Base-by-base conservation (phyloP, 768 basidiomycete genomes). In the Podaxis pistillaris region DNA sequence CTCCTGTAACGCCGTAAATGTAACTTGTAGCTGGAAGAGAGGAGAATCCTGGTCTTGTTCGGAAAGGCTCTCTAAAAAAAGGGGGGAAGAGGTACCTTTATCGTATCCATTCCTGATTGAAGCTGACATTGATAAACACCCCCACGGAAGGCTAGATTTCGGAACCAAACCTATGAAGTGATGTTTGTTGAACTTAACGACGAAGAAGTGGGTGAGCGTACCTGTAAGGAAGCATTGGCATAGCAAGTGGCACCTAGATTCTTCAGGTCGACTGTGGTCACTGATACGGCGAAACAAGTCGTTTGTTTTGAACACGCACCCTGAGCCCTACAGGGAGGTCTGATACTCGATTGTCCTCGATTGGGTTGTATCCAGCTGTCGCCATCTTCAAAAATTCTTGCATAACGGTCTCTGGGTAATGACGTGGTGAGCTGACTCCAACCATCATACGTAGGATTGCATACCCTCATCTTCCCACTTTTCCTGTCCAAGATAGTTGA, bases 171-270 rank as follows among this genome's bases (percentile, higher is more conserved):
- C 93, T 96, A 60, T 2, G 61, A 22, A 54, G 41, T 40, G 55
- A 58, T 41, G 58, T 56, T 59, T 38, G 49, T 47, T 22, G 54
- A 46, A 17, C 33, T 33, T 17, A 17, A 6, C 46, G 52, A 63
- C 33, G n/a, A 38, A 19, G 37, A 37, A 37, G 22, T 50, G 33
- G 40, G 30, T 58, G 19, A 51, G 69, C 70, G 40, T 68, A 90
- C 93, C 78, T 98, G 96, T 50, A 98, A 81, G 65, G 91, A 97
- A 19, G 94, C 94, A 73, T 97, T 97, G 64, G 93, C 95, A 68
- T 98, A 98, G 72, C 96, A 98, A 3, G 96, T 98, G 17, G 96
- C 96, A 3, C 96, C 96, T 19, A 98, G 84, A 72, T 98, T 98
- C 94, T 95, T 98, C 93, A 94, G 68, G 41, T 17, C 19, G 36